Evolutionary conservation across 768 basidiomycete species (phyloP), one percentile per base, ranked within the genome.

Genomic region (Nidularia sp.): DNA sequence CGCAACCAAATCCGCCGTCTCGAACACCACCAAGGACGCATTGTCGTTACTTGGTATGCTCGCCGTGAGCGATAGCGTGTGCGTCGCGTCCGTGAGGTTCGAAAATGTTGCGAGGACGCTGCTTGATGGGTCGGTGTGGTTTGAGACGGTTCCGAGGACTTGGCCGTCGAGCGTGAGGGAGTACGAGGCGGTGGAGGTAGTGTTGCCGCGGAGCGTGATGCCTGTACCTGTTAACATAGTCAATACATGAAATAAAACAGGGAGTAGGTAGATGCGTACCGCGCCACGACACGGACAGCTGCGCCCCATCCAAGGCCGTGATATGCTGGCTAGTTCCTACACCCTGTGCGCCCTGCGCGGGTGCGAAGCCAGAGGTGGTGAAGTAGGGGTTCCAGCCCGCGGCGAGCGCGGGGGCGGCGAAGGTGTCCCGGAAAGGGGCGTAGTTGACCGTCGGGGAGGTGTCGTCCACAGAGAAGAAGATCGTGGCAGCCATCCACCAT

Each of bases 381-480:
- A 78, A 88, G 67, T 74, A 79, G 13, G 86, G 79, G 62, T 82
- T 83, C 90, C 90, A 92, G 61, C 87, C 87, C 29, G 71, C 73
- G 15, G 65, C 59, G 41, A 81, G 59, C 58, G 83, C 72, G 1
- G 79, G 66, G 47, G 74, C 64, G 39, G 77, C 70, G 52, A 81
- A 69, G 8, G 76, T 78, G 65, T 87, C 84, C 42, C 70, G 60
- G 53, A 82, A 78, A 22, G 89, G 88, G 53, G 65, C 73, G 70
- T 88, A 90, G 29, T 59, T 55, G 57, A 90, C 70, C 45, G 73
- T 61, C 3, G 88, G 88, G 42, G 88, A 88, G 50, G 82, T 81
- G 63, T 89, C 82, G 66, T 85, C 79, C 59, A 90, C 70, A 53
- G 66, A 57, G 66, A 88, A 71, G 53, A 74, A 62, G 48, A 68